Evolutionary conservation across 768 basidiomycete species (phyloP).

Genomic region (Amanita muscaria): DNA sequence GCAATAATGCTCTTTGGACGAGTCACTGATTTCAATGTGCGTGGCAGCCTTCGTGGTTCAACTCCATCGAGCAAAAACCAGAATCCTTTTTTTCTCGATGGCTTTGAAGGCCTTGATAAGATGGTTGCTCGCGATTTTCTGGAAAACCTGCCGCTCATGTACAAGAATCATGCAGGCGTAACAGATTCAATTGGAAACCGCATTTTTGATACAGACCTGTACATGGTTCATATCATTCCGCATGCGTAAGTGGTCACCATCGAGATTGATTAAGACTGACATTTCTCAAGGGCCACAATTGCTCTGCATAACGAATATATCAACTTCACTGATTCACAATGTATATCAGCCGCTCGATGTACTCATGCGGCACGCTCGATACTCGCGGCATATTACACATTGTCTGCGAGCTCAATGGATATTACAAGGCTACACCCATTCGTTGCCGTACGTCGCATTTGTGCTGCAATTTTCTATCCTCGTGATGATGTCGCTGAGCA

Average conservation of each 20-base stretch:
- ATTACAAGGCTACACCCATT: conserved; percentile 76
- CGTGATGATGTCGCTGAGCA: conserved; percentile 19
- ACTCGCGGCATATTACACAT: conserved; percentile 62
- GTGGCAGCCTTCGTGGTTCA: conserved; percentile 59
- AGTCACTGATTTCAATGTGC: conserved; percentile 80
- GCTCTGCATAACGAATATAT: conserved; percentile 82
- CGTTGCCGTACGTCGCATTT: conserved; percentile 48
- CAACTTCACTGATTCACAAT: conserved; percentile 59
- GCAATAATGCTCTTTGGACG: conserved; percentile 77
- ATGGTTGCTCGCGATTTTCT: conserved; percentile 63
- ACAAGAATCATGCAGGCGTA: conserved; percentile 54
- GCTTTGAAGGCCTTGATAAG: conserved; percentile 63
- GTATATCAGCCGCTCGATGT: conserved; percentile 64
- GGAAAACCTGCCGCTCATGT: conserved; percentile 59
- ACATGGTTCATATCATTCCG: conserved; percentile 80
- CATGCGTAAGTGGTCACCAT: conserved; percentile 58
- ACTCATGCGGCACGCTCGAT: conserved; percentile 69
- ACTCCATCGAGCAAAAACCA: conserved; percentile 62
- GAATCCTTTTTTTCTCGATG: conserved; percentile 59
- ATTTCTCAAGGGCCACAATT: conserved; percentile 59
- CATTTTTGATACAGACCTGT: conserved; percentile 71
- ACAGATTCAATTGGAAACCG: conserved; percentile 50
- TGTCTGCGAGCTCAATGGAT: conserved; percentile 78
- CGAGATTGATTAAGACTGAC: conserved; percentile 10
- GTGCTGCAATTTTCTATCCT: conserved; percentile 4